phyloP scores from a whole-genome alignment of 1,284 basidiomycete species.

The Ustilago cynodontis region DNA sequence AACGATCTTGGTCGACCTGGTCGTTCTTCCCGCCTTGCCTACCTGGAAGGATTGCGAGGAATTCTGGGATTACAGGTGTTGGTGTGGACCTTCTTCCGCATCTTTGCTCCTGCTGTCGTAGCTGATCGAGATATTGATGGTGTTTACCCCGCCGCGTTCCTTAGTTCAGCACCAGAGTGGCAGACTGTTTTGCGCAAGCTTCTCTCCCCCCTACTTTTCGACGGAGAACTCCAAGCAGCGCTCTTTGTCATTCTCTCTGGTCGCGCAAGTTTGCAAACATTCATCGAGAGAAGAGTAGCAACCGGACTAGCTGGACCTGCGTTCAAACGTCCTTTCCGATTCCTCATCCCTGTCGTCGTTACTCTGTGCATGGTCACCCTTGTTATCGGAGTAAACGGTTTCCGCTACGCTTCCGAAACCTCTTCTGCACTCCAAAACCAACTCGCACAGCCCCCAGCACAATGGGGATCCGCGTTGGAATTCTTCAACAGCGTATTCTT shows the following conservation, averaged over 20 bases:
- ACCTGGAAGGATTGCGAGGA: conserved; percentile 55
- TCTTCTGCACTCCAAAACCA: conserved; percentile 33
- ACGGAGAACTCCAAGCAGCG: conserved; percentile 52
- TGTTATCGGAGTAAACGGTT: conserved; percentile 45
- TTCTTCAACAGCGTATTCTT: conserved; percentile 56
- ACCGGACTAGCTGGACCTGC: conserved; percentile 50
- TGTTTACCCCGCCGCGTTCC: conserved; percentile 45
- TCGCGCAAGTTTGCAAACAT: conserved; percentile 50
- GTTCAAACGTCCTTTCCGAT: conserved; percentile 57
- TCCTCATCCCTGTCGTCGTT: conserved; percentile 51
- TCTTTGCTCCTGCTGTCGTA: conserved; percentile 60
- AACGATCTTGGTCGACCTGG: conserved; percentile 42
- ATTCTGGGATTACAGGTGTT: conserved; percentile 54
- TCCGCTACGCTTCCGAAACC: conserved; percentile 38
- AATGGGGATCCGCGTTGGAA: conserved; percentile 45
- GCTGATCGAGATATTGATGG: conserved; percentile 49
- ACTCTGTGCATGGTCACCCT: conserved; percentile 48
- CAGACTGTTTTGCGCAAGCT: conserved; percentile 53
- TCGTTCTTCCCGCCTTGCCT: conserved; percentile 20
- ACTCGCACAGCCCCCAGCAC: conserved; percentile 39
- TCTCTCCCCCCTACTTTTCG: conserved; percentile 52
- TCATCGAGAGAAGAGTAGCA: conserved; percentile 50
- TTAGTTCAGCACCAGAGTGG: conserved; percentile 33
- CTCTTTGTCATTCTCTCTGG: conserved; percentile 58
- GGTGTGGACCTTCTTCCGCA: conserved; percentile 59